phyloP scores from a whole-genome alignment of 768 basidiomycete genomes.

The Lentinus tigrinus region DNA sequence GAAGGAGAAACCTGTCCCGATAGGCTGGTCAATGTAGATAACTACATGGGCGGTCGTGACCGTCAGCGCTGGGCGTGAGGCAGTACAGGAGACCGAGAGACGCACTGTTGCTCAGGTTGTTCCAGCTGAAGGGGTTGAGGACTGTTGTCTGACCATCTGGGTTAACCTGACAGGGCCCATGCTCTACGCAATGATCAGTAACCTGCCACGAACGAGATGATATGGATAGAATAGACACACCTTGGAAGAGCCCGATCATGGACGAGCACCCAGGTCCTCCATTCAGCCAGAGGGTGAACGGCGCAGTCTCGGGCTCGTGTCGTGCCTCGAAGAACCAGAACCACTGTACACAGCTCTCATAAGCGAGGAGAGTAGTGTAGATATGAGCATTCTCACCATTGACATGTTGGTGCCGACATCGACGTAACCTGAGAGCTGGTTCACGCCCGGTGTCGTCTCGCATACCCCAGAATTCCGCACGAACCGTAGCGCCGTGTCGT shows the following conservation, averaged over 20 bases:
- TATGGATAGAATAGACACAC: slow-evolving; percentile 23
- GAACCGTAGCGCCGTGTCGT: slow-evolving; percentile 40
- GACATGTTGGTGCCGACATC: slow-evolving; percentile 58
- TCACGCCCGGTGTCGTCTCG: slow-evolving; percentile 61
- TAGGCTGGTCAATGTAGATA: slow-evolving; percentile 71
- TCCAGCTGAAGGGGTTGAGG: slow-evolving; percentile 71
- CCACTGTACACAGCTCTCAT: slow-evolving; percentile 41
- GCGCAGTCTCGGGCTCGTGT: slow-evolving; percentile 55
- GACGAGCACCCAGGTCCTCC: slow-evolving; percentile 39
- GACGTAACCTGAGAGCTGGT: slow-evolving; percentile 61
- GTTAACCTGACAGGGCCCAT: slow-evolving; percentile 64
- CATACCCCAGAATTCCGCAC: slow-evolving; percentile 61
- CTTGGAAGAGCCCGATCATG: slow-evolving; percentile 65
- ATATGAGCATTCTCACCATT: slow-evolving; percentile 38
- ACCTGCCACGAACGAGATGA: too few relatives aligned
- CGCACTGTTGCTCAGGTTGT: slow-evolving; percentile 64
- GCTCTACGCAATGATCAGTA: slow-evolving; percentile 36
- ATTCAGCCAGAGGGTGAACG: slow-evolving; percentile 58
- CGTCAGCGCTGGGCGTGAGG: too few relatives aligned
- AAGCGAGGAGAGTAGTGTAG: not conserved
- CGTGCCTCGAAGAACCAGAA: slow-evolving; percentile 77
- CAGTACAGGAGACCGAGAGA: not conserved
- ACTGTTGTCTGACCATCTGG: slow-evolving; percentile 49
- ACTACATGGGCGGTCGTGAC: slow-evolving; percentile 36
- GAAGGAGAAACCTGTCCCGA: slow-evolving; percentile 64